Evolutionary conservation across 2,329 filamentous ascomycete genomes (phyloP), one percentile per base, ranked within the genome.

Genomic region (Amphichorda felina): DNA sequence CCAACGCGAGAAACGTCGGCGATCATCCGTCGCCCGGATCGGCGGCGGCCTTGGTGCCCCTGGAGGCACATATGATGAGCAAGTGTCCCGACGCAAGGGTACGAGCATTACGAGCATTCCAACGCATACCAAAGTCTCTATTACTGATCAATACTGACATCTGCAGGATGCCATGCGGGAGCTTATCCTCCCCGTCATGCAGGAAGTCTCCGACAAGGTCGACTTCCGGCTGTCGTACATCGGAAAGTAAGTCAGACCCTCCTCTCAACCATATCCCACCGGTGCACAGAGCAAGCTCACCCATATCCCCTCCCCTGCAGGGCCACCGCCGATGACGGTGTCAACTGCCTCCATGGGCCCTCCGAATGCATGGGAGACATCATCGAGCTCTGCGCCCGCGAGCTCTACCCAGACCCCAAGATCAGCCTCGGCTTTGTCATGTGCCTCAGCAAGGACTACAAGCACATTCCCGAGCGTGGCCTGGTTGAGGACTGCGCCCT

Each of bases 21-120:
- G 16, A 17, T 8, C 6, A 24, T 6, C 21, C 21, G 6, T 24
- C 6, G 29, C 17, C 29, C 4, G 15, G 29, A 10, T 11, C 16
- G 29, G 9, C 18, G 15, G 13, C 9, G 34, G 40, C 19, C 59
- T 66, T 39, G n/a, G 81, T 96, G 4, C 82, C 86, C 4, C 61
- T 98, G 2, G 91, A 98, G 56, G 84, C 86, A 38, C 89, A 96
- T 56, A 91, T 96, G 48, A 98, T 96, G 80, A 84, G 79, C 61
- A 95, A 96, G 68, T 98, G 91, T 50, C 88, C 89, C 0, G 91
- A 98, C 58, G 87, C 91, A 2, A 72, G 70, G 55, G 70, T 73
- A 50, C 9, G 60, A n/a, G 41, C 19, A 27, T 22, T 31, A n/a
- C 15, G 16, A 8, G 8, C 5, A 7, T 2, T 13, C 34, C n/a